Conservation (phyloP, 345 rosid genomes). For the Gossypium longicalyx region DNA sequence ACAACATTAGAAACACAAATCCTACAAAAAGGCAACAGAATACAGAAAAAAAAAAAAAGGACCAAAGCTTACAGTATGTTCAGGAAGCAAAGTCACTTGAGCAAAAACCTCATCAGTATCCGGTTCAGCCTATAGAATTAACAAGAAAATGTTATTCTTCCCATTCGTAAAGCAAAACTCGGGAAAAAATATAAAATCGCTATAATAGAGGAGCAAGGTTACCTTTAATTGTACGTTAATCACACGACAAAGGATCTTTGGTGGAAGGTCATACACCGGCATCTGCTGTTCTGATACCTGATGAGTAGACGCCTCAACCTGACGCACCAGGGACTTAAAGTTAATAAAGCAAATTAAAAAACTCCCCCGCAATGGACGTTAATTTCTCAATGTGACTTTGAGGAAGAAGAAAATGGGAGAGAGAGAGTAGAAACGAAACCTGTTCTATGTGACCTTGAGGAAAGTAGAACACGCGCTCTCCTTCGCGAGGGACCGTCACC, state of each 20-base stretch:
- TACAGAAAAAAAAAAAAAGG: background rate
- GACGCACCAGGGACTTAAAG: conserved; percentile 4
- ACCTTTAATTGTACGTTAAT: conserved; percentile 68
- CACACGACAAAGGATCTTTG: conserved; percentile 71
- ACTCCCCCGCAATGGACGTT: background rate
- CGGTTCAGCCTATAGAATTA: conserved; percentile 56
- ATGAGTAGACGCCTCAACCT: conserved; percentile 85
- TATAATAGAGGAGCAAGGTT: background rate
- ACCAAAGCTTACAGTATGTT: conserved; percentile 32
- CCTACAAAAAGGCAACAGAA: background rate
- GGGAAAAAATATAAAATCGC: background rate
- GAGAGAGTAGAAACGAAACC: conserved; percentile 28
- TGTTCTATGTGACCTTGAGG: conserved; percentile 97
- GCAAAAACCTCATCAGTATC: conserved; percentile 90
- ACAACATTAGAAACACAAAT: background rate
- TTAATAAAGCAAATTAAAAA: background rate
- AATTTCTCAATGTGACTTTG: background rate
- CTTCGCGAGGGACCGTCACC: conserved; percentile 67
- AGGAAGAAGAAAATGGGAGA: background rate
- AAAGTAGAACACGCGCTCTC: conserved; percentile 76
- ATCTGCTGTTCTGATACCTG: conserved; percentile 71
- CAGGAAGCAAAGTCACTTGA: conserved; percentile 76
- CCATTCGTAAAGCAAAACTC: conserved; percentile 2
- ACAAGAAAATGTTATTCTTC: background rate
- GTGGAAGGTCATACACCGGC: conserved; percentile 65